These are phyloP conservation scores for Thalassiosira pacifica DNA, from an alignment of 352 stramenopile genomes.

Conservation along the genomic window DNA sequence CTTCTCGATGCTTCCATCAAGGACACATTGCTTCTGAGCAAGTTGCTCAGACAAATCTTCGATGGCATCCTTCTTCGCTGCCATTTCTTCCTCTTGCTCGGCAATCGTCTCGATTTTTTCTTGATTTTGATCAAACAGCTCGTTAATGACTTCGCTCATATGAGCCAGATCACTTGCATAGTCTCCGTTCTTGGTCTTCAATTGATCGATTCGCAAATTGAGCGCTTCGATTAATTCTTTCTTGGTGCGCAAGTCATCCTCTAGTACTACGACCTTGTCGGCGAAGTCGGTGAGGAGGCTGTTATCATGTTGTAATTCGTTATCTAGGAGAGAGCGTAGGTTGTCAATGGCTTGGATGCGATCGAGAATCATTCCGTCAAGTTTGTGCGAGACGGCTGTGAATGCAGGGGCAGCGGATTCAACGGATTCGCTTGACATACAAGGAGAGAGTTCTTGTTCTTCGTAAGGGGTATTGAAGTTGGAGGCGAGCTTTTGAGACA, in stretches of 20 bases:
- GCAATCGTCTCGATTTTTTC: constrained; percentile 24
- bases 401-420: background rate
- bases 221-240: constrained; percentile 38
- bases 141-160: constrained; percentile 21
- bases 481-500: too few relatives aligned
- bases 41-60: constrained; percentile 42
- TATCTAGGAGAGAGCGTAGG: constrained; percentile 49
- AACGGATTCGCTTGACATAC: background rate
- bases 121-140: constrained; percentile 29
- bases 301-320: constrained; percentile 45
- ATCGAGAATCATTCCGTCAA: constrained; percentile 35
- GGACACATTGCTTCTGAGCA: constrained; percentile 1
- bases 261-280: constrained; percentile 33
- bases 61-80: constrained; percentile 20
- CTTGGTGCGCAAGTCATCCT: constrained; percentile 33
- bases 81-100: constrained; percentile 36
- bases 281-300: constrained; percentile 52
- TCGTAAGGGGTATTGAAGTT: too few relatives aligned
- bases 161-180: constrained; percentile 25
- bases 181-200: constrained; percentile 43
- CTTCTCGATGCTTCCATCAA: constrained; percentile 26
- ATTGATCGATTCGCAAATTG: constrained; percentile 7
- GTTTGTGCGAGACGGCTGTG: background rate
- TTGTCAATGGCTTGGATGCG: constrained; percentile 51
- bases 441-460: too few relatives aligned